Percentiles rank a stretch among this genome's conserved stretches.
Conservation (phyloP, 768 basidiomycete genomes). For the Xerocomellus amylosporus region DNA sequence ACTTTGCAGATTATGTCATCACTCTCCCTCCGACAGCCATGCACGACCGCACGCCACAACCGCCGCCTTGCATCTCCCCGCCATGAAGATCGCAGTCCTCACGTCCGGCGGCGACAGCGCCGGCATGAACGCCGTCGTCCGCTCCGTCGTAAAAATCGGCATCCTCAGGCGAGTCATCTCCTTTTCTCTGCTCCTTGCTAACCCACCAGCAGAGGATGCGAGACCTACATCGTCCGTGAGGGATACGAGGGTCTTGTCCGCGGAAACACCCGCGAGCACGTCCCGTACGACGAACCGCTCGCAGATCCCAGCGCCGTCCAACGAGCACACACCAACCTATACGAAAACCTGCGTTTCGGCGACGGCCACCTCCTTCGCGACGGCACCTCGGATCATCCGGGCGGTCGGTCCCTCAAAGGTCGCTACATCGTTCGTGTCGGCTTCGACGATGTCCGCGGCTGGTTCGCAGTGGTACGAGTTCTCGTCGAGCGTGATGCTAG, state of each 20-base stretch:
- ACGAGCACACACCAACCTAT: constrained; percentile 39
- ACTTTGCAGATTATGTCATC: constrained; percentile 12
- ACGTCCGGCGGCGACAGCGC: constrained; percentile 98
- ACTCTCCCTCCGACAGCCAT: background rate
- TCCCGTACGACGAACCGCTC: constrained; percentile 28
- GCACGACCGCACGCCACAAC: no score
- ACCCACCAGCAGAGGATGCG: constrained; percentile 63
- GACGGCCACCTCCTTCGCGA: constrained; percentile 75
- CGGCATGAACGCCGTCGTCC: constrained; percentile 95
- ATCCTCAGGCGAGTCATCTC: constrained; percentile 70
- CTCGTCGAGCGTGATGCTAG: no score
- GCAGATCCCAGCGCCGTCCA: constrained; percentile 25
- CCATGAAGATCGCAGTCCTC: constrained; percentile 89
- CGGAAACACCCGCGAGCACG: constrained; percentile 54
- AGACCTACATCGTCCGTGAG: constrained; percentile 94
- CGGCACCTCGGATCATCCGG: constrained; percentile 70
- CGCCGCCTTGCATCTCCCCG: no score
- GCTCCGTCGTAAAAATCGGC: constrained; percentile 88
- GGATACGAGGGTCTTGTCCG: constrained; percentile 97
- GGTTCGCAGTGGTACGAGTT: constrained; percentile 72
- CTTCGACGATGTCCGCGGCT: constrained; percentile 96
- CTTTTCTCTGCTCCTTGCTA: no score
- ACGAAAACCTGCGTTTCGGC: constrained; percentile 80
- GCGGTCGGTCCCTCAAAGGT: constrained; percentile 77
- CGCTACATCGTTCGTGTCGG: constrained; percentile 93